These are phyloP conservation scores for Ganoderma leucocontextum DNA, from an alignment of 1,284 basidiomycete species.

Conservation along the genomic window DNA sequence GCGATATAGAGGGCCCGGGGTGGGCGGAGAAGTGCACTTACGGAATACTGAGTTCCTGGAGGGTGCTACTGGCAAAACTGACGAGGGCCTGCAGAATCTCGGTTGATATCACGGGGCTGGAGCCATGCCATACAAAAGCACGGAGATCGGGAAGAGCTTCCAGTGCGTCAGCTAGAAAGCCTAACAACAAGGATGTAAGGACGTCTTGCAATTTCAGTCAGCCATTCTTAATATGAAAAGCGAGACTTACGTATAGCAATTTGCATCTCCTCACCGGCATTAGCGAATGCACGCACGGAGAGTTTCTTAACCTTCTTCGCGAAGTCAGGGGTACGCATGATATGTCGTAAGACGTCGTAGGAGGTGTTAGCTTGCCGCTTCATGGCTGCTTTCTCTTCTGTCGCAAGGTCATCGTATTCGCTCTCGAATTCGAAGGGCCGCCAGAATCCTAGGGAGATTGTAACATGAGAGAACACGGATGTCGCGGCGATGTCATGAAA, in stretches of 20 bases:
- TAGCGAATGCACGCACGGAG: not conserved
- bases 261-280: not conserved
- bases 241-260: not conserved
- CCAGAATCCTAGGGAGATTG: not conserved
- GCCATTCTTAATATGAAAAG: too few species aligned
- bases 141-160: constrained; percentile 3
- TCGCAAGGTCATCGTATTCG: not conserved
- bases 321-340: constrained; percentile 5
- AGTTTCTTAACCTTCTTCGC: constrained; percentile 4
- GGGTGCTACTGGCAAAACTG: not conserved
- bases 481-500: constrained; percentile 8
- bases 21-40: not conserved
- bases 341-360: constrained; percentile 6
- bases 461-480: constrained; percentile 1
- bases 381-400: not conserved
- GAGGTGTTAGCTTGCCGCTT: not conserved
- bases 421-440: not conserved
- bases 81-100: not conserved
- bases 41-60: not conserved
- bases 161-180: constrained; percentile 1
- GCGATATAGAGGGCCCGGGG: not conserved
- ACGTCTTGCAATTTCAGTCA: not conserved
- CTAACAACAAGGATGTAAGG: not conserved
- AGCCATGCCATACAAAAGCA: constrained; percentile 4
- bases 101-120: not conserved